These are phyloP conservation scores for Scedosporium aurantiacum DNA, from an alignment of 2,329 filamentous ascomycete genomes.

Conservation along the genomic window DNA sequence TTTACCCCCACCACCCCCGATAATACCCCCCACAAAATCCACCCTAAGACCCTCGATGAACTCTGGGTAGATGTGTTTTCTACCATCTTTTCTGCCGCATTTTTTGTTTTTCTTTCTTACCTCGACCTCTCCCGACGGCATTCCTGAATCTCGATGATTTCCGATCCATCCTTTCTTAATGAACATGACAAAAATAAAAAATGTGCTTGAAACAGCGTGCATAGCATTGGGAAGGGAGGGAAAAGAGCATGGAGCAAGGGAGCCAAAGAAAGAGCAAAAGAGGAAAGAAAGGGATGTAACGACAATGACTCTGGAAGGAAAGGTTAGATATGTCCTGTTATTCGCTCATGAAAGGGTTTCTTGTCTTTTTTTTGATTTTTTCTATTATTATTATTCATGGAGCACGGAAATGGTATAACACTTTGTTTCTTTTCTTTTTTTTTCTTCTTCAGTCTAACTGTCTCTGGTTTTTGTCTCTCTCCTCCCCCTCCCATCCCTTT, in stretches of 20 bases:
- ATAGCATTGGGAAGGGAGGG: background rate
- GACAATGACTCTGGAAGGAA: background rate
- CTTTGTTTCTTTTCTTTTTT: conserved; percentile 11
- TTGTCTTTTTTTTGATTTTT: conserved; percentile 12
- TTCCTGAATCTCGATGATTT: background rate
- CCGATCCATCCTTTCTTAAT: background rate
- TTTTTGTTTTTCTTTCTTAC: background rate
- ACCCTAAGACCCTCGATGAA: background rate
- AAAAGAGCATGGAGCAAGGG: background rate
- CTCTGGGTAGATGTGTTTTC: background rate
- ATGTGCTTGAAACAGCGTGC: background rate
- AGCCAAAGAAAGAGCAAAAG: background rate
- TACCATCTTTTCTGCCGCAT: background rate
- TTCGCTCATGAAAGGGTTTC: conserved; percentile 4
- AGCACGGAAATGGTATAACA: conserved; percentile 15
- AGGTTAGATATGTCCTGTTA: conserved; percentile 1
- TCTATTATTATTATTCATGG: conserved; percentile 14
- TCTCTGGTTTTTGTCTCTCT: background rate
- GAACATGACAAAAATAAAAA: background rate
- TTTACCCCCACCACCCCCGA: background rate
- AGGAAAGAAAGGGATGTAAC: background rate
- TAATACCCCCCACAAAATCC: background rate
- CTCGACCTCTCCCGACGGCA: background rate
- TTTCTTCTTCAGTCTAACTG: too few relatives aligned
- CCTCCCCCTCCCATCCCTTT: background rate